Evolutionary conservation across 2,329 filamentous ascomycete species (phyloP), one percentile per base, ranked within the genome.

Genomic region (Ceratocystis albifundus): DNA sequence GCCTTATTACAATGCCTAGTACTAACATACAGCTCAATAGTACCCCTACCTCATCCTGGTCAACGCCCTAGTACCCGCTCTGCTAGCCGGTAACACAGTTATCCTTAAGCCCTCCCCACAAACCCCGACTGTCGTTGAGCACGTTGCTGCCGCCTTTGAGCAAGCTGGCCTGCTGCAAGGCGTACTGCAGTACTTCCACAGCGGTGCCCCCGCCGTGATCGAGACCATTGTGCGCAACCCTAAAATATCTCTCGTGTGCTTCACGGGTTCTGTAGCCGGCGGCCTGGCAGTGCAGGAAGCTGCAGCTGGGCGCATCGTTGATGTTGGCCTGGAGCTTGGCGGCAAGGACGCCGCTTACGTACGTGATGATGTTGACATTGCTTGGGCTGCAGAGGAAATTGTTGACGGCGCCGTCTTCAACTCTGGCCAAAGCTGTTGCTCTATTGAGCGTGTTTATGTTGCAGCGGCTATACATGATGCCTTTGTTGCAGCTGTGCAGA

Each of bases 361-460:
- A 65, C 82, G 93, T 68, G 80, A 79, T 5, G 93, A 97, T 72
- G 90, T 96, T 1, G 91, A 97, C 74, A 76, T 96, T 61, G 84
- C 85, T 61, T 96, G 92, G 93, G 92, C 88, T 0, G 93, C 93
- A 0, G 91, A 89, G 71, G 91, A 96, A 76, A 94, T 97, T 72
- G 90, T 97, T 15, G 93, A 97, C 71, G 93, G 93, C 22, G 87
- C 91, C n/a, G 80, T 97, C 67, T 97, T 97, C 81, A 97, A 97
- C 78, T 96, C 92, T 64, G 93, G 93, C n/a, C 93, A 97, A 79
- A 96, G 90, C 74, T 97, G 93, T 80, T 97, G 93, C 77, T 89
- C 90, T 28, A 81, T 97, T 65, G 93, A 97, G 78, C 83, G 93
- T 44, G 85, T 97, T 22, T 97, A 97, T 72, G 92, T 97, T 4